A percentile compares a stretch with the other conserved stretches of the same genome.
Conservation (phyloP, 495 filamentous ascomycete genomes). For the Talaromyces adpressus region DNA sequence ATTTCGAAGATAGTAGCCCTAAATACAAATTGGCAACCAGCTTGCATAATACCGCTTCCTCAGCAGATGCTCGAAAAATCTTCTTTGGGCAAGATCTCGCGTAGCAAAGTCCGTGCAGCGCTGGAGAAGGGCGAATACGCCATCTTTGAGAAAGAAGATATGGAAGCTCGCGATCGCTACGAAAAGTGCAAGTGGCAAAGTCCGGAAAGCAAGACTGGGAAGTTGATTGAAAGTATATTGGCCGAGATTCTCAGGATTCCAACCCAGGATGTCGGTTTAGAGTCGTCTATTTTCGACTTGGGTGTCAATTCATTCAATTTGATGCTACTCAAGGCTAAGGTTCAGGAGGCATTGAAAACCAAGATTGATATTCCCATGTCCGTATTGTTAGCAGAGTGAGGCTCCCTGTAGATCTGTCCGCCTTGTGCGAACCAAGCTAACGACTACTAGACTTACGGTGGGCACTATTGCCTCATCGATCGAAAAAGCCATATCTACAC, state of each 20-base stretch:
- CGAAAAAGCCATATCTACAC: constrained; percentile 9
- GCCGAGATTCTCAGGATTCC: constrained; percentile 13
- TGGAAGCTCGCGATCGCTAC: not conserved
- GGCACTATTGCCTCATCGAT: constrained; percentile 23
- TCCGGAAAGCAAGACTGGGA: constrained; percentile 10
- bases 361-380: constrained; percentile 10
- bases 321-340: constrained; percentile 17
- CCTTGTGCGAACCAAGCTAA: not conserved
- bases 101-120: constrained; percentile 25
- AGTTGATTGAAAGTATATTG: constrained; percentile 13
- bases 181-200: not conserved
- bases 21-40: not conserved
- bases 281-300: constrained; percentile 26
- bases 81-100: constrained; percentile 44
- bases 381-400: constrained; percentile 7
- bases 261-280: constrained; percentile 16
- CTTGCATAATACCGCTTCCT: constrained; percentile 14
- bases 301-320: constrained; percentile 37
- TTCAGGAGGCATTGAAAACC: constrained; percentile 7
- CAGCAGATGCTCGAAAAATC: constrained; percentile 19
- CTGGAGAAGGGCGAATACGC: constrained; percentile 27
- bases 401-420: not conserved
- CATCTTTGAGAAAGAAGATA: not conserved
- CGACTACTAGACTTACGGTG: constrained; percentile 23
- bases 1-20: not conserved